Evolutionary conservation across 352 stramenopile species (phyloP), one percentile per base, ranked within the genome.

Genomic region (Halophytophthora batemanensis): DNA sequence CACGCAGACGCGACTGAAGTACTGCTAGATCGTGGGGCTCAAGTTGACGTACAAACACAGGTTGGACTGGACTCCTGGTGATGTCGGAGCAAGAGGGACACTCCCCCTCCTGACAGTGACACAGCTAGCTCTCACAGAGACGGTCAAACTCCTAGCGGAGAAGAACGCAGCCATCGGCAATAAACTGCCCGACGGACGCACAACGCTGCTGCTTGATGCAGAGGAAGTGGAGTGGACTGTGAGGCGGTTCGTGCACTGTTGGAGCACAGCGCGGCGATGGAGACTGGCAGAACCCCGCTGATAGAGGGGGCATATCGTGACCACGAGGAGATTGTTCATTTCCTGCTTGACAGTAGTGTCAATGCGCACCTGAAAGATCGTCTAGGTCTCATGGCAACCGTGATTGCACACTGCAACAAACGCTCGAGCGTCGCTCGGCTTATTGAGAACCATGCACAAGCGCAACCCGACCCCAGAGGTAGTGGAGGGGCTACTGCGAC

Each of bases 221-320:
- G 25, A 31, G 8, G 25, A 31, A 31, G 25, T 31, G 8, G 4
- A 31, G 4, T 8, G 4, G 25, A n/a, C n/a, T n/a, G n/a, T 3
- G 46, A 61, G 14, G 44, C 53, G n/a, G 14, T 52, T 1, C 47
- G 40, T 8, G 33, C 56, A 13, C 41, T 61, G 6, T n/a, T 61
- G 18, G 42, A 49, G 7, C 18, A 51, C 8, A 34, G 38, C 19
- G 54, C 46, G 15, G 25, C 28, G 40, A 39, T 52, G 6, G 43
- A 21, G 11, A 34, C 55, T 2, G 28, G 40, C 8, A 13, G 50
- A 8, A 55, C 45, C 1, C 37, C 53, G 15, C 31, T 60, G 31
- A 54, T 54, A 45, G 50, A 49, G 37, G 53, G 44, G 6, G 31
- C 31, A 19, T 40, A 60, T 21, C 36, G 53, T 19, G 45, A 31